Conservation (phyloP, 768 basidiomycete species). For the Boletus sensibilis region DNA sequence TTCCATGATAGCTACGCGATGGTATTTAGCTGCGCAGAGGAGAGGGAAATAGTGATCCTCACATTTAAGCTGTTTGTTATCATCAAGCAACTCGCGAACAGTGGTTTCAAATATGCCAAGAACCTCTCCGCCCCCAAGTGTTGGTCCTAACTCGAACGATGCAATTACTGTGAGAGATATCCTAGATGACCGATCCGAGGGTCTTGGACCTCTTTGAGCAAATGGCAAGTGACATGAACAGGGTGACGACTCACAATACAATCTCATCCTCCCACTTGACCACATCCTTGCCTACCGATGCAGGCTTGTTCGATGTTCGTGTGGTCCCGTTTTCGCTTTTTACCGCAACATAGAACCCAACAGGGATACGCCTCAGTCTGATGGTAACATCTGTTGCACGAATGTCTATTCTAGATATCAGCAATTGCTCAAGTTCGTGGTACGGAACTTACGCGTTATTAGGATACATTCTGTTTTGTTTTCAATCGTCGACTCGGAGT, state of each 20-base stretch:
- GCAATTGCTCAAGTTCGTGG: not conserved
- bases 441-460: not conserved
- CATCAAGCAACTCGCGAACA: not conserved
- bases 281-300: not conserved
- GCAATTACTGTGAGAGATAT: not conserved
- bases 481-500: not conserved
- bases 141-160: slow-evolving; percentile 5
- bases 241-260: not conserved
- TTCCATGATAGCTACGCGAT: not conserved
- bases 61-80: not conserved
- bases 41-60: not conserved
- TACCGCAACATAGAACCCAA: not conserved
- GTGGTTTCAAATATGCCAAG: not conserved
- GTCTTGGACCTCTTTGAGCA: not conserved
- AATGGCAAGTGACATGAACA: not conserved
- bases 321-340: not conserved
- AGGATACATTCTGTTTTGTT: not conserved
- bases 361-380: not conserved
- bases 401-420: not conserved
- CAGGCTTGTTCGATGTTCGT: not conserved
- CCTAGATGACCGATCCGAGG: not conserved
- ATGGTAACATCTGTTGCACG: not conserved
- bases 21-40: not conserved
- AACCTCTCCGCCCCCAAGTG: slow-evolving; percentile 6
- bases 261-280: slow-evolving; percentile 2